Conservation (phyloP, 1,284 basidiomycete species). For the Cutaneotrichosporon sp. region DNA sequence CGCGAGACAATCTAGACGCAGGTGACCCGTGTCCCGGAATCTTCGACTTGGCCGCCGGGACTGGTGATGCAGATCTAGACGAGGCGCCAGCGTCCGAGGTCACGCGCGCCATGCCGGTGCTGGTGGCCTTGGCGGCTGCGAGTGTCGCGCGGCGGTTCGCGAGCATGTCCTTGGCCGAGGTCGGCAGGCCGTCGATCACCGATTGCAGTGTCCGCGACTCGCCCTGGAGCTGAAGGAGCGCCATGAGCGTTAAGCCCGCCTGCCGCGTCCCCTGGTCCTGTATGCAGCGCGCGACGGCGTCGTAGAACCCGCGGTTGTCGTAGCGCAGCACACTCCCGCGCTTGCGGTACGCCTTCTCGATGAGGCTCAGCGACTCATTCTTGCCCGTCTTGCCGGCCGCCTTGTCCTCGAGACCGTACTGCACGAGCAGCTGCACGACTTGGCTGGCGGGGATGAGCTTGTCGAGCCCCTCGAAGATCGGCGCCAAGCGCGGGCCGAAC, state of each 20-base stretch:
- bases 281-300: slow-evolving; percentile 63
- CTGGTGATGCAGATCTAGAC: slow-evolving; percentile 9
- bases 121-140: slow-evolving; percentile 31
- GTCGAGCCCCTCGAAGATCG: slow-evolving; percentile 57
- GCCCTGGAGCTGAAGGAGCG: slow-evolving; percentile 48
- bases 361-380: slow-evolving; percentile 47
- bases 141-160: slow-evolving; percentile 47
- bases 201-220: slow-evolving; percentile 40
- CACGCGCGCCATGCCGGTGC: background rate
- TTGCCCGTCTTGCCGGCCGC: slow-evolving; percentile 49
- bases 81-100: slow-evolving; percentile 7
- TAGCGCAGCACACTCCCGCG: slow-evolving; percentile 46
- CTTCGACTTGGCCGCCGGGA: slow-evolving; percentile 2
- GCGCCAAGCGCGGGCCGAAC: slow-evolving; percentile 54
- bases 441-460: slow-evolving; percentile 53
- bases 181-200: slow-evolving; percentile 42
- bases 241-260: slow-evolving; percentile 51
- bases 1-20: slow-evolving; percentile 11
- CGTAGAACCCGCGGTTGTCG: slow-evolving; percentile 47
- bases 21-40: slow-evolving; percentile 1
- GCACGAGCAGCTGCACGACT: slow-evolving; percentile 80
- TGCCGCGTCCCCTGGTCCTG: slow-evolving; percentile 48
- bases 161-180: slow-evolving; percentile 48
- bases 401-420: slow-evolving; percentile 60
- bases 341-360: slow-evolving; percentile 49